Percentiles rank a stretch among this genome's conserved stretches.
phyloP scores from a whole-genome alignment of 2,329 filamentous ascomycete species.

The Xylariales sp. region DNA sequence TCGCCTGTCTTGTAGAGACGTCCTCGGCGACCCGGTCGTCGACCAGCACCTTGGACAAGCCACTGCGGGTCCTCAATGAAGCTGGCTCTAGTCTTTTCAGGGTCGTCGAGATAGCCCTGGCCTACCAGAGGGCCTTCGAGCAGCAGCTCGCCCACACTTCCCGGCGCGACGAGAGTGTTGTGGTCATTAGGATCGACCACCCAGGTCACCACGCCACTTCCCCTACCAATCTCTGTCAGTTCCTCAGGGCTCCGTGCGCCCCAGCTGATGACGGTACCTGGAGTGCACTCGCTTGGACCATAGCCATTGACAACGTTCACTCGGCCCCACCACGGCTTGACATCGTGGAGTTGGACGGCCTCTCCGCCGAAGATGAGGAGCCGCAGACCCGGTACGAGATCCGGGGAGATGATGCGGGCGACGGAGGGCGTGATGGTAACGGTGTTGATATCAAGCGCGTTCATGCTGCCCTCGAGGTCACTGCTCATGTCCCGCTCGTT shows the following conservation, averaged over 20 bases:
- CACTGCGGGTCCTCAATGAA: conserved; percentile 17
- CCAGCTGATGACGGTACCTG: conserved; percentile 1
- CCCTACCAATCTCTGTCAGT: conserved; percentile 3
- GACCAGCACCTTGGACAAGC: not conserved
- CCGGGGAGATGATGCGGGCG: conserved; percentile 4
- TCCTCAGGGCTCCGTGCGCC: conserved; percentile 1
- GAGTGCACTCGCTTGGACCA: conserved; percentile 3
- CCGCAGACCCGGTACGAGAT: conserved; percentile 3
- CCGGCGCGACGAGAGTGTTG: conserved; percentile 8
- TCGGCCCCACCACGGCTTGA: conserved; percentile 4
- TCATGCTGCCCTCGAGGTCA: conserved; percentile 4
- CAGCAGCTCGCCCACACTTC: conserved; percentile 8
- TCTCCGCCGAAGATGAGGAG: conserved; percentile 7
- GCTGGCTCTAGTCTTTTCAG: conserved; percentile 10
- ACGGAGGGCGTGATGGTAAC: conserved; percentile 7
- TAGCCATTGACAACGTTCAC: conserved; percentile 3
- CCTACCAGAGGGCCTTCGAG: conserved; percentile 11
- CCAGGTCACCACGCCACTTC: conserved; percentile 7
- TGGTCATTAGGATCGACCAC: conserved; percentile 8
- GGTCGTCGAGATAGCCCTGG: conserved; percentile 24
- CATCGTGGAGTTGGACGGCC: not conserved
- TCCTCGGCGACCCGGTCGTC: too few species aligned
- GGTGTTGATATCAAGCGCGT: conserved; percentile 5
- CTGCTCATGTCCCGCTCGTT: conserved; percentile 1
- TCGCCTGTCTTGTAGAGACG: conserved; percentile 12